Conservation (phyloP, 352 stramenopile species). For the Phytophthora idaei region DNA sequence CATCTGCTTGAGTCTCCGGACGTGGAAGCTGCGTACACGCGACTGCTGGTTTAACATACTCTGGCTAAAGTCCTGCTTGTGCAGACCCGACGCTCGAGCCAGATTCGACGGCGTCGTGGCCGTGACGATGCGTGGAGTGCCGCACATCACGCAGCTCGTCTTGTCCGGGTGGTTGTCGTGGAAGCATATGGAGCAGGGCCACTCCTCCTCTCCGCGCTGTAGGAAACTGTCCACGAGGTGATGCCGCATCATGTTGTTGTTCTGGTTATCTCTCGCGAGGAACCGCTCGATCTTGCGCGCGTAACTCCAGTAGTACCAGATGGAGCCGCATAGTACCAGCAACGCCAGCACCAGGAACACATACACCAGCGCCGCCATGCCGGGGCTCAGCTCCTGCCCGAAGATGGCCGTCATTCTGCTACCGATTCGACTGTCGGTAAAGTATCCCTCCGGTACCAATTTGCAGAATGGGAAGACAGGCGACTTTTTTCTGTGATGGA, state of each 20-base stretch:
- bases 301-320: constrained; percentile 91
- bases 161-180: constrained; percentile 88
- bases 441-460: constrained; percentile 9
- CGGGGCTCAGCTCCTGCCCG: constrained; percentile 71
- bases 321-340: constrained; percentile 68
- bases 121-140: constrained; percentile 71
- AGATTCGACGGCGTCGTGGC: constrained; percentile 58
- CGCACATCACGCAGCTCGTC: constrained; percentile 83
- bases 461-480: constrained; percentile 26
- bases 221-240: constrained; percentile 87
- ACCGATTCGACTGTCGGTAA: constrained; percentile 5
- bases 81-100: constrained; percentile 70
- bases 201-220: constrained; percentile 79
- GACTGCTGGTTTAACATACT: constrained; percentile 84
- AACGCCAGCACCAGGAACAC: constrained; percentile 76
- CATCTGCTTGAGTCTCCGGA: constrained; percentile 86
- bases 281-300: constrained; percentile 87
- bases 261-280: constrained; percentile 78
- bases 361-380: constrained; percentile 77
- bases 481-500: constrained; percentile 12
- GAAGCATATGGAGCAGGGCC: constrained; percentile 89
- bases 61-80: constrained; percentile 70
- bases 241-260: constrained; percentile 92
- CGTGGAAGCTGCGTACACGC: constrained; percentile 83
- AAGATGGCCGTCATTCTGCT: constrained; percentile 80